These are phyloP conservation scores for Yarrowia sp. DNA, from an alignment of 805 yeast genomes.

Conservation along the genomic window DNA sequence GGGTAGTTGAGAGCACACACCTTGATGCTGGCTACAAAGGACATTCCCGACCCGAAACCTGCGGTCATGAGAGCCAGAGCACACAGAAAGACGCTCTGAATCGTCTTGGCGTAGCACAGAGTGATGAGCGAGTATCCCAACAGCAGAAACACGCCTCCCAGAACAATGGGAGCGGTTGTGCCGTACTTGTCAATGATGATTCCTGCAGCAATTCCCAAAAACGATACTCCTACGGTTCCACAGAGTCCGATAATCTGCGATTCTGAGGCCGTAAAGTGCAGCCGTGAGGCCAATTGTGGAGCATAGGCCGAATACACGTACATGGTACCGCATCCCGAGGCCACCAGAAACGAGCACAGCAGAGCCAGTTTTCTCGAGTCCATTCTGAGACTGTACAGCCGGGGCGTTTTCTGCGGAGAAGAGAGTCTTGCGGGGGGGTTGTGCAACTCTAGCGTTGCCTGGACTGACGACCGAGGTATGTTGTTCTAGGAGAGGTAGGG, in stretches of 20 bases:
- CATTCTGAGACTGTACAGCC: background rate
- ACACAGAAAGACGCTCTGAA: constrained; percentile 40
- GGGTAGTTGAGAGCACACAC: constrained; percentile 73
- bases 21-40: constrained; percentile 62
- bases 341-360: constrained; percentile 27
- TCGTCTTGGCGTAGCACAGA: constrained; percentile 41
- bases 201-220: constrained; percentile 37
- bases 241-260: constrained; percentile 57
- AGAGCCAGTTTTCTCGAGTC: constrained; percentile 25
- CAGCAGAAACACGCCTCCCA: constrained; percentile 51
- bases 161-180: constrained; percentile 41
- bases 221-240: constrained; percentile 60
- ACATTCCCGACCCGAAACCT: constrained; percentile 66
- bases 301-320: constrained; percentile 68
- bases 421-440: background rate
- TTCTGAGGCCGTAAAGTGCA: constrained; percentile 58
- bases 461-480: background rate
- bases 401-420: background rate
- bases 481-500: background rate
- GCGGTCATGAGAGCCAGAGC: constrained; percentile 45
- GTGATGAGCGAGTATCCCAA: constrained; percentile 57
- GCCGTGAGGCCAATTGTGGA: constrained; percentile 59
- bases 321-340: constrained; percentile 52
- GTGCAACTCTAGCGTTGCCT: constrained; percentile 19
- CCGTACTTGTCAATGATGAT: constrained; percentile 31